phyloP scores from a whole-genome alignment of 495 filamentous ascomycete genomes.

The Clohesyomyces aquaticus region DNA sequence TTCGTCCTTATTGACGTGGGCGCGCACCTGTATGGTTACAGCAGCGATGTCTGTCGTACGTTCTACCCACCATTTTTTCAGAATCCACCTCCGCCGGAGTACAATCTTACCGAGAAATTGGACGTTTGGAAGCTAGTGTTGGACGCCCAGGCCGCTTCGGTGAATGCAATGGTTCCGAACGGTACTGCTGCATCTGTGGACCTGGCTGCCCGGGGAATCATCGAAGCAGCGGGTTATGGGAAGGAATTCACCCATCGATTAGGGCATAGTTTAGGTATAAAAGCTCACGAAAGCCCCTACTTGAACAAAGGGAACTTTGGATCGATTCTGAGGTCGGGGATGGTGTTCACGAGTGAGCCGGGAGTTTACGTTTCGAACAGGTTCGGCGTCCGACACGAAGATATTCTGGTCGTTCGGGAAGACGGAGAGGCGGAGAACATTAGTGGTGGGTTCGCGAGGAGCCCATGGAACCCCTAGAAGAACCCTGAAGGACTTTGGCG shows the following conservation, averaged over 20 bases:
- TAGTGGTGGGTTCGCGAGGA: constrained; percentile 51
- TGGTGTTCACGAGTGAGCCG: constrained; percentile 61
- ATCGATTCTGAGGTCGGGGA: constrained; percentile 51
- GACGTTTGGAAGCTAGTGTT: constrained; percentile 58
- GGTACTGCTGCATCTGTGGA: constrained; percentile 56
- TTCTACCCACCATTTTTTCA: constrained; percentile 50
- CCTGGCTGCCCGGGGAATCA: constrained; percentile 57
- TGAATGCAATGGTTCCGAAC: constrained; percentile 50
- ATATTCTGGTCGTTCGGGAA: constrained; percentile 55
- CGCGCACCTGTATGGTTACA: constrained; percentile 60
- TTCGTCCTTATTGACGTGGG: constrained; percentile 63
- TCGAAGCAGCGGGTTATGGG: constrained; percentile 56
- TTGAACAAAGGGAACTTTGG: constrained; percentile 58
- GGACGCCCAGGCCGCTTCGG: constrained; percentile 56
- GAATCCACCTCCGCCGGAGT: constrained; percentile 3
- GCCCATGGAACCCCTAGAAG: constrained; percentile 57
- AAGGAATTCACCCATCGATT: constrained; percentile 59
- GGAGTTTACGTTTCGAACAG: constrained; percentile 58
- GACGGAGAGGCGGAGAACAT: constrained; percentile 53
- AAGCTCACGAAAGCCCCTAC: constrained; percentile 61
- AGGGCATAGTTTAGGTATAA: constrained; percentile 62
- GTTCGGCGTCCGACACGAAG: constrained; percentile 61
- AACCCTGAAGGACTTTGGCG: too few relatives aligned
- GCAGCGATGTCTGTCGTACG: constrained; percentile 61
- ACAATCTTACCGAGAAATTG: constrained; percentile 50